Percentiles rank a stretch among this genome's conserved stretches.
These are phyloP conservation scores for Rhizophora apiculata DNA, from an alignment of 345 rosid species.

Conservation along the genomic window DNA sequence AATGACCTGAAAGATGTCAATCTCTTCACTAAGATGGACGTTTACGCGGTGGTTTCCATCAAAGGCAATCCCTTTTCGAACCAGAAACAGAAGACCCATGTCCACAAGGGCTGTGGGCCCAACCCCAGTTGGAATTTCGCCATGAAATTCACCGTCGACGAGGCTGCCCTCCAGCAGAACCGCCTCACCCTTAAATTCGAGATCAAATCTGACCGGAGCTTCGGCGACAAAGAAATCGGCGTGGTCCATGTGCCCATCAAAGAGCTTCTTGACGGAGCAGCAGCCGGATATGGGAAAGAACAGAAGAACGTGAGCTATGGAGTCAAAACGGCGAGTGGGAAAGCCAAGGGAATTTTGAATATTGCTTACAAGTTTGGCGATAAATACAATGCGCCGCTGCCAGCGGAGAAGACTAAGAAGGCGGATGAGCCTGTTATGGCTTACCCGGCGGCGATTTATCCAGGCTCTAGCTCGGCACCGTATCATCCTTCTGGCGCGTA, in stretches of 20 bases:
- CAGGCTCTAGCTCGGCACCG: slow-evolving; percentile 15
- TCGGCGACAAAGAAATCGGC: slow-evolving; percentile 51
- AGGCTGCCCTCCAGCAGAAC: slow-evolving; percentile 36
- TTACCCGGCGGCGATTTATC: slow-evolving; percentile 27
- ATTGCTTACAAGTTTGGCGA: slow-evolving; percentile 45
- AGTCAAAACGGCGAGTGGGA: slow-evolving; percentile 35
- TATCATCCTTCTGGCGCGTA: slow-evolving; percentile 15
- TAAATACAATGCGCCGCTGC: slow-evolving; percentile 16
- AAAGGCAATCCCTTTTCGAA: slow-evolving; percentile 37
- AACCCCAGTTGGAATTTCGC: slow-evolving; percentile 55
- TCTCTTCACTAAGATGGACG: slow-evolving; percentile 56
- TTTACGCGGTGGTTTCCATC: slow-evolving; percentile 51
- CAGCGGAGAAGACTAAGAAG: slow-evolving; percentile 9
- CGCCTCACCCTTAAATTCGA: slow-evolving; percentile 34
- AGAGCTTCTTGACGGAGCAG: slow-evolving; percentile 37
- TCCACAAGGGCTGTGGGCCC: slow-evolving; percentile 48
- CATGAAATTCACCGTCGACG: slow-evolving; percentile 53
- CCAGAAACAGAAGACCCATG: slow-evolving; percentile 45
- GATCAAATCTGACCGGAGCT: slow-evolving; percentile 45
- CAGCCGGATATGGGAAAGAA: neutral
- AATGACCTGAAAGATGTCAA: slow-evolving; percentile 53
- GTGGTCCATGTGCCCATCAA: slow-evolving; percentile 48
- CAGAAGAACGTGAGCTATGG: slow-evolving; percentile 16
- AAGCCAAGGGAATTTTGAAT: slow-evolving; percentile 35
- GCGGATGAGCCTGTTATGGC: slow-evolving; percentile 27